Evolutionary conservation across 2,329 filamentous ascomycete species (phyloP).

Genomic region (Periconia digitata): DNA sequence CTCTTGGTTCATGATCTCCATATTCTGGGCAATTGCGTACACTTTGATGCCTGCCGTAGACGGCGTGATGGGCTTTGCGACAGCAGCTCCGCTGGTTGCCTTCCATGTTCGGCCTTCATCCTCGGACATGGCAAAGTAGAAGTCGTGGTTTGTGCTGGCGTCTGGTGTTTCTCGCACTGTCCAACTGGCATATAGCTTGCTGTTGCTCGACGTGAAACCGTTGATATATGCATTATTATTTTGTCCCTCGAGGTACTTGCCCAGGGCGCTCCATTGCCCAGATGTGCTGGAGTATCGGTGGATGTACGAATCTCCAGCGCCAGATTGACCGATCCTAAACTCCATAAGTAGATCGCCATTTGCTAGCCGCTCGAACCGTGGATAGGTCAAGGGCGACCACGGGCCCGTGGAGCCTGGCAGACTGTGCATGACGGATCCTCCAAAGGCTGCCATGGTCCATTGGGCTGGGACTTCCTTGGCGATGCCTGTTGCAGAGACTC

Average conservation of each 20-base stretch:
- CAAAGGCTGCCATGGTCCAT: conserved; percentile 33
- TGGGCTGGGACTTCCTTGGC: conserved; percentile 30
- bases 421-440: conserved; percentile 29
- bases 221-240: conserved; percentile 57
- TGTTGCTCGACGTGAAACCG: conserved; percentile 45
- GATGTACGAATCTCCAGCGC: conserved; percentile 53
- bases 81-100: conserved; percentile 39
- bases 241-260: conserved; percentile 48
- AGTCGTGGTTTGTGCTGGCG: conserved; percentile 53
- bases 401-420: conserved; percentile 35
- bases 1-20: conserved; percentile 55
- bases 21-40: conserved; percentile 49
- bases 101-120: conserved; percentile 50
- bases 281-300: conserved; percentile 46
- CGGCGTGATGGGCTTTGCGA: conserved; percentile 48
- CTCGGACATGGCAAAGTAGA: conserved; percentile 54
- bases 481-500: conserved; percentile 32
- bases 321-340: conserved; percentile 55
- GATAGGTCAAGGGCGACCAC: conserved; percentile 51
- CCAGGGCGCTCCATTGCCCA: conserved; percentile 44
- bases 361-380: conserved; percentile 48
- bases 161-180: conserved; percentile 54
- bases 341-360: conserved; percentile 50
- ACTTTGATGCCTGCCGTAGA: conserved; percentile 47
- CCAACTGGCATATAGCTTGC: conserved; percentile 51